Evolutionary conservation across 1,139 yeast species (phyloP).

Genomic region (Pneumocystis carinii): DNA sequence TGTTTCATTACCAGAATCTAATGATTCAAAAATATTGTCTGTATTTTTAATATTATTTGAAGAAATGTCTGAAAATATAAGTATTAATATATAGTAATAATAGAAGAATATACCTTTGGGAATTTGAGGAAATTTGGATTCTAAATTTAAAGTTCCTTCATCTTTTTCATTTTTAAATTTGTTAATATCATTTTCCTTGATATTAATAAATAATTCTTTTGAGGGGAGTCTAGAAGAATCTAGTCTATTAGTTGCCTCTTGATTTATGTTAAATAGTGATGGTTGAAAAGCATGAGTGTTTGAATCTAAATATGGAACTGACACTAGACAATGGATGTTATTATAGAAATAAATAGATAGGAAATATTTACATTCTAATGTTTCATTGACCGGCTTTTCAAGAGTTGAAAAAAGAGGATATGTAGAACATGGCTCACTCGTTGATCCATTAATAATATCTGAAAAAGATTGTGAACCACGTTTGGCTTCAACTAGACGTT

Average conservation of each 20-base stretch:
- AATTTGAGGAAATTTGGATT: neutral
- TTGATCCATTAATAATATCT: conserved; percentile 5
- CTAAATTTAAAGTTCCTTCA: neutral
- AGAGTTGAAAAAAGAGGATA: neutral
- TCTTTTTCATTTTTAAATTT: neutral
- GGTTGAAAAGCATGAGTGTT: neutral
- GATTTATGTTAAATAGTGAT: neutral
- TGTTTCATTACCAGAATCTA: neutral
- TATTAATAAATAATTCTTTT: neutral
- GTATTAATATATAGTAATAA: neutral
- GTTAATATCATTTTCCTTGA: neutral
- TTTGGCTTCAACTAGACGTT: conserved; percentile 6
- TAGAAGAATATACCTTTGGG: neutral
- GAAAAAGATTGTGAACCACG: conserved; percentile 4
- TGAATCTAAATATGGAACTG: neutral
- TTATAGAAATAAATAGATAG: neutral
- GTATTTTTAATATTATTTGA: neutral
- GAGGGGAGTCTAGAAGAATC: neutral
- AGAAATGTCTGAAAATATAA: neutral
- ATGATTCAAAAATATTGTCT: neutral
- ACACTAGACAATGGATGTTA: neutral
- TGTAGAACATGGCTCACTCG: neutral
- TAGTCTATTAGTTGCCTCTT: neutral
- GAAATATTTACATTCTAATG: neutral
- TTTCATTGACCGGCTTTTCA: neutral